Percentiles rank a stretch among this genome's conserved stretches.
phyloP scores from a whole-genome alignment of 2,329 filamentous ascomycete species.

The Penicillium sp. region DNA sequence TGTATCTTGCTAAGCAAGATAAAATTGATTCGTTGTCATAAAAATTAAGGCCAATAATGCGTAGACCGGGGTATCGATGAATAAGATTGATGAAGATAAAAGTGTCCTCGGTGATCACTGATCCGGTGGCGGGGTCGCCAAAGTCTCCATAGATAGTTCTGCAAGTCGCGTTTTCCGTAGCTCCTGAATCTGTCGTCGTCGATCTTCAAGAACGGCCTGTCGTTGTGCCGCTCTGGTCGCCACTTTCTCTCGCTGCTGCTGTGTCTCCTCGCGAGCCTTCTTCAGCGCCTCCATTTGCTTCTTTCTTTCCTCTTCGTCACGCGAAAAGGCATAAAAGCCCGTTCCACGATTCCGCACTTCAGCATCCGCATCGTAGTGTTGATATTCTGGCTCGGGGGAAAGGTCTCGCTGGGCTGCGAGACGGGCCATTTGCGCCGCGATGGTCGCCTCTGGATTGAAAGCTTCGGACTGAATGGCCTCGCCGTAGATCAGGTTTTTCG shows the following conservation, averaged over 20 bases:
- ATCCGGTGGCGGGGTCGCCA: background rate
- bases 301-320: constrained; percentile 70
- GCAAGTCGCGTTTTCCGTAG: constrained; percentile 3
- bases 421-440: constrained; percentile 73
- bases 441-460: constrained; percentile 74
- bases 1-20: background rate
- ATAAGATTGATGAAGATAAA: background rate
- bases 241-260: constrained; percentile 11
- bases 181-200: constrained; percentile 12
- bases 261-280: constrained; percentile 69
- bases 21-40: background rate
- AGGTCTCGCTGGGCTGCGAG: constrained; percentile 79
- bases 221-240: constrained; percentile 5
- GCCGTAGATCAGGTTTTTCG: constrained; percentile 78
- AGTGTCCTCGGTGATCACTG: background rate
- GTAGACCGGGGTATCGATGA: constrained; percentile 8
- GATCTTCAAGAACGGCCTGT: constrained; percentile 8
- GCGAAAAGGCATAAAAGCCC: constrained; percentile 89
- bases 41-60: background rate
- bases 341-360: constrained; percentile 89
- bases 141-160: background rate
- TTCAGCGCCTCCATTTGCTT: constrained; percentile 78
- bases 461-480: constrained; percentile 83
- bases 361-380: constrained; percentile 82
- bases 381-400: constrained; percentile 75